Evolutionary conservation across 129 eudicot genomes (phyloP).

Genomic region (Pulicaria dysenterica): DNA sequence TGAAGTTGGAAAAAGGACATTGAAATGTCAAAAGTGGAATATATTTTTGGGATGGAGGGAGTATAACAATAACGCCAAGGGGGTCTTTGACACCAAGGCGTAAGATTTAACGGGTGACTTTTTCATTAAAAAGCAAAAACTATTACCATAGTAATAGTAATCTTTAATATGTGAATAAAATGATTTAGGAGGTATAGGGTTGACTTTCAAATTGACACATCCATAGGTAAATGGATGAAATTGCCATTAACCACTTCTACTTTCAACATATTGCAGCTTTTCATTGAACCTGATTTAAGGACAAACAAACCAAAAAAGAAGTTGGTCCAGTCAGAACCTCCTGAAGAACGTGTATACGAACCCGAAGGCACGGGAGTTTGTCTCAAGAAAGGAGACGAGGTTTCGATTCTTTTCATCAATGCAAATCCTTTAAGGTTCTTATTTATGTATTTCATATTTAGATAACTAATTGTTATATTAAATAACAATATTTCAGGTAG

Average conservation of each 20-base stretch:
- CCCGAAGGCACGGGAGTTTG: slow-evolving; percentile 60
- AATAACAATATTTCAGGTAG: slow-evolving; percentile 52
- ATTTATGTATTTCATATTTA: neutral
- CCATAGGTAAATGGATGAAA: neutral
- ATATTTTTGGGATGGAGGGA: too few species aligned
- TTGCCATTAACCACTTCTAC: neutral
- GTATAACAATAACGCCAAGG: too few species aligned
- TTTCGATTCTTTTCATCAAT: slow-evolving; percentile 21
- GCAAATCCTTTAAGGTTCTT: neutral
- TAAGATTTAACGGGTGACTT: too few species aligned
- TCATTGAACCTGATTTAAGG: slow-evolving; percentile 67
- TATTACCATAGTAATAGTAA: too few species aligned
- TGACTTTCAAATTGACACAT: neutral
- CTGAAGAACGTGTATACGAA: slow-evolving; percentile 77
- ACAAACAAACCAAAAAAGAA: slow-evolving; percentile 81
- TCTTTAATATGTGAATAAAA: too few species aligned
- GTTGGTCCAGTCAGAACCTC: slow-evolving; percentile 68
- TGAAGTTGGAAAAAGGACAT: too few species aligned
- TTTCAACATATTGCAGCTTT: slow-evolving; percentile 57
- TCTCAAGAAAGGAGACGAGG: slow-evolving; percentile 95
- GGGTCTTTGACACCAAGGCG: too few species aligned
- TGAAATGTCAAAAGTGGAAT: too few species aligned
- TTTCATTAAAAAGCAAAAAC: too few species aligned
- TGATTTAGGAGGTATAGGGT: too few species aligned
- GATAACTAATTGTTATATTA: too few species aligned